These are phyloP conservation scores for Sugiyamaella japonica DNA, from an alignment of 1,139 yeast genomes.

Conservation along the genomic window DNA sequence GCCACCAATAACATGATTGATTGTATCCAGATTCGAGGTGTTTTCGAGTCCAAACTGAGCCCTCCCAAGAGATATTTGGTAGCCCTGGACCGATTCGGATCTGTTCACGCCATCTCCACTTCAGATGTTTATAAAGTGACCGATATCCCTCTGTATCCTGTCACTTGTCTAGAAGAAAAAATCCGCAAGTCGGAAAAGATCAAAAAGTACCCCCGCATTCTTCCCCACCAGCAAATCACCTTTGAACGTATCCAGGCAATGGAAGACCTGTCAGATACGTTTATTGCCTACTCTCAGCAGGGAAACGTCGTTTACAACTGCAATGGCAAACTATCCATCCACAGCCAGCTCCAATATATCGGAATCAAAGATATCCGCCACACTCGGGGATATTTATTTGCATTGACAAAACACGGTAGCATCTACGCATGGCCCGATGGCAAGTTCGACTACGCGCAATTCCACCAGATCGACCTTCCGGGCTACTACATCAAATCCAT, in stretches of 20 bases:
- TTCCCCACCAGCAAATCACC: slow-evolving; percentile 5
- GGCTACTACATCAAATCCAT: slow-evolving; percentile 9
- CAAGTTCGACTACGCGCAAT: slow-evolving; percentile 9
- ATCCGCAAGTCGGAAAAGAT: slow-evolving; percentile 11
- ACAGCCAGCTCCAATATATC: slow-evolving; percentile 5
- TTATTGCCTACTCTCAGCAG: slow-evolving; percentile 9
- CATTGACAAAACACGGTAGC: slow-evolving; percentile 8
- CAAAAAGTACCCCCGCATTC: slow-evolving; percentile 11
- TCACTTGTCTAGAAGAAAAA: slow-evolving; percentile 9
- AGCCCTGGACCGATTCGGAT: slow-evolving; percentile 9
- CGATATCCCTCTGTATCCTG: slow-evolving; percentile 10
- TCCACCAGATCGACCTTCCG: slow-evolving; percentile 1
- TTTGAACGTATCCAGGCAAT: slow-evolving; percentile 13
- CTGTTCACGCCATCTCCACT: slow-evolving; percentile 6
- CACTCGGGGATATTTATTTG: slow-evolving; percentile 9
- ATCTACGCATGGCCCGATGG: slow-evolving; percentile 12
- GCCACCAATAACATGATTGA: slow-evolving; percentile 12
- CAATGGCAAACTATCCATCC: not conserved
- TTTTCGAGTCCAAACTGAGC: slow-evolving; percentile 8
- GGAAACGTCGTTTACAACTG: slow-evolving; percentile 10
- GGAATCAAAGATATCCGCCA: slow-evolving; percentile 13
- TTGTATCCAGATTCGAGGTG: slow-evolving; percentile 12
- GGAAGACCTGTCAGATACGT: slow-evolving; percentile 10
- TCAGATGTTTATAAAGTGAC: slow-evolving; percentile 14
- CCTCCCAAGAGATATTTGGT: slow-evolving; percentile 10